Conservation (phyloP, 225 moss, liverwort and hornwort species). For the Marchantia polymorpha region DNA sequence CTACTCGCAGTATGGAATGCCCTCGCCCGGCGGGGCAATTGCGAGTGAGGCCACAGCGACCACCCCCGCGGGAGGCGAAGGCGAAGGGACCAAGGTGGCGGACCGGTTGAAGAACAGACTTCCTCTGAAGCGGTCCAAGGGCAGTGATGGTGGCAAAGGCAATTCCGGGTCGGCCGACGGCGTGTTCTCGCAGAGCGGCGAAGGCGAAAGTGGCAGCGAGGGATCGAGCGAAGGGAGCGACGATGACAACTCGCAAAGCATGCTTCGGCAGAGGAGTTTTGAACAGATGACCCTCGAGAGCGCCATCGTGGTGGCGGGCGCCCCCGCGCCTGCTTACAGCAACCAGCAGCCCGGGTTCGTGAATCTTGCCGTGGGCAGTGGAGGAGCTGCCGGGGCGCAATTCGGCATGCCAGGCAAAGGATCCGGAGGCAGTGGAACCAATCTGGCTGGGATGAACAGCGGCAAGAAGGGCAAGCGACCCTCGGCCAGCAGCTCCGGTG, state of each 20-base stretch:
- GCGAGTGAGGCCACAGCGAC: slow-evolving; percentile 28
- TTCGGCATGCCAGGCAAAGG: slow-evolving; percentile 26
- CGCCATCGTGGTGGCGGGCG: slow-evolving; percentile 18
- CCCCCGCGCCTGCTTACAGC: slow-evolving; percentile 9
- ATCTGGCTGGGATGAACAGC: slow-evolving; percentile 22
- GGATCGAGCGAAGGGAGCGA: slow-evolving; percentile 47
- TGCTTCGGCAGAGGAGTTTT: slow-evolving; percentile 34
- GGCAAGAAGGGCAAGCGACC: slow-evolving; percentile 28
- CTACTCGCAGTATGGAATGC: slow-evolving; percentile 42
- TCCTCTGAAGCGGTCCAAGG: slow-evolving; percentile 30
- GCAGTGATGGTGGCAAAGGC: slow-evolving; percentile 33
- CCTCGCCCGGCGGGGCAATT: slow-evolving; percentile 34
- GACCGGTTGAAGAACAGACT: slow-evolving; percentile 29
- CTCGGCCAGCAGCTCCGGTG: slow-evolving; percentile 22
- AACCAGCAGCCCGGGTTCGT: slow-evolving; percentile 5
- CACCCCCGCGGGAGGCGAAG: slow-evolving; percentile 21
- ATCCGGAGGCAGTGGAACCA: slow-evolving; percentile 32
- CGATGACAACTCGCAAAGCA: slow-evolving; percentile 36
- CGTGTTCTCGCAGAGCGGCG: slow-evolving; percentile 40
- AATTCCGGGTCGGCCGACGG: slow-evolving; percentile 39
- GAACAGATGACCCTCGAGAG: slow-evolving; percentile 36
- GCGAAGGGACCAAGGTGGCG: slow-evolving; percentile 15
- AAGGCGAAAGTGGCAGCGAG: slow-evolving; percentile 46
- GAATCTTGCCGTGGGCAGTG: slow-evolving; percentile 8
- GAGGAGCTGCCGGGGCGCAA: slow-evolving; percentile 28